Conservation (phyloP, 148 eudicot species). For the Camellia japonica region DNA sequence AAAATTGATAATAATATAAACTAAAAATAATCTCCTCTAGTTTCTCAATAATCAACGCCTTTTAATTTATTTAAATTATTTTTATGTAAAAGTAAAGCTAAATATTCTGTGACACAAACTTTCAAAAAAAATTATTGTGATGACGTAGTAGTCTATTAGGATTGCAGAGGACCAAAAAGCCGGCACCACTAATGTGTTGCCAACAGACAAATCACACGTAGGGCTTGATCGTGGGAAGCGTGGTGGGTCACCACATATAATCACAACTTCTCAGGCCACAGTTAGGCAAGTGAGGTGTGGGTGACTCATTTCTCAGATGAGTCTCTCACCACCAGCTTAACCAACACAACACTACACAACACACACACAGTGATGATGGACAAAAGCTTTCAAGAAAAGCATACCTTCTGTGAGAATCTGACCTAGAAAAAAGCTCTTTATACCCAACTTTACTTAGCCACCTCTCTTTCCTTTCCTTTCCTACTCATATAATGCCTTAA, state of each 20-base stretch:
- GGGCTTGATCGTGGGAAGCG: neutral
- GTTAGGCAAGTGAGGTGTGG: conserved; percentile 16
- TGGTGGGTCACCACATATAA: conserved; percentile 5
- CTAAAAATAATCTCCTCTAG: no score
- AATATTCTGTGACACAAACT: no score
- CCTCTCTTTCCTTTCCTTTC: conserved; percentile 7
- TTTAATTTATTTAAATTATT: no score
- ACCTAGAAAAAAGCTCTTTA: conserved; percentile 20
- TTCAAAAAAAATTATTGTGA: no score
- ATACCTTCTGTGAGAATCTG: conserved; percentile 21
- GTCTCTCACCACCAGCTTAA: neutral
- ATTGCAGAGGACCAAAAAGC: no score
- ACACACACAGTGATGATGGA: neutral
- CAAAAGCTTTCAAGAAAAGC: conserved; percentile 4
- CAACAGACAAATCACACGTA: neutral
- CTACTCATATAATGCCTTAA: neutral
- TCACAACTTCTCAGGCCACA: conserved; percentile 6
- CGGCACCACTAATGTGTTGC: neutral
- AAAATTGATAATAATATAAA: no score
- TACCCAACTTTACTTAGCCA: conserved; percentile 29
- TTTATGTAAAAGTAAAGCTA: no score
- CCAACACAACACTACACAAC: neutral
- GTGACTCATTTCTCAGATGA: conserved; percentile 15
- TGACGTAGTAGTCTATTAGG: no score
- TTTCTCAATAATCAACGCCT: no score